Evolutionary conservation across 495 filamentous ascomycete species (phyloP).

Genomic region (Aspergillus bertholletiae): DNA sequence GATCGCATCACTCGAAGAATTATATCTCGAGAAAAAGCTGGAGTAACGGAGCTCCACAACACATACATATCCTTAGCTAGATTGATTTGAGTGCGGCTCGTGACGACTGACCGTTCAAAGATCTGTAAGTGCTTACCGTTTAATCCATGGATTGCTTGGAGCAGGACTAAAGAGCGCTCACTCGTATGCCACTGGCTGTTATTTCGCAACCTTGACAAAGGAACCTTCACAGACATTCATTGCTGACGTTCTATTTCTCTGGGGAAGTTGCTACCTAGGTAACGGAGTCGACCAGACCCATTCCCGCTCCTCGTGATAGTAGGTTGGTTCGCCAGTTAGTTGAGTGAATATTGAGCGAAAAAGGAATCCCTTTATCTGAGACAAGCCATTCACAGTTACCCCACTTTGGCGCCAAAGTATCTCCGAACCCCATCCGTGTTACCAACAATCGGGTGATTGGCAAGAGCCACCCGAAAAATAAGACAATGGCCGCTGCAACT

Average conservation of each 20-base stretch:
- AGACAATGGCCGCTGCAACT: conserved; percentile 24
- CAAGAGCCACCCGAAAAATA: conserved; percentile 10
- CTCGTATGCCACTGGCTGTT: not conserved
- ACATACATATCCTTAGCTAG: not conserved
- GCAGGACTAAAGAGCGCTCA: not conserved
- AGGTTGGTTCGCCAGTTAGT: not conserved
- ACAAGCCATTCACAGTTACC: conserved; percentile 20
- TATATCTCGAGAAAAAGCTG: not conserved
- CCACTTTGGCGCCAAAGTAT: conserved; percentile 15
- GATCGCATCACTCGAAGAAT: not conserved
- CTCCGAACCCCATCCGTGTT: conserved; percentile 14
- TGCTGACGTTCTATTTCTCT: not conserved
- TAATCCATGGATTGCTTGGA: not conserved
- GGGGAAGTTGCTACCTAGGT: not conserved
- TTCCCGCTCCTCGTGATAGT: not conserved
- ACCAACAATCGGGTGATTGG: conserved; percentile 15
- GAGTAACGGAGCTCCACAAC: not conserved
- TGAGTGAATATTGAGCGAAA: not conserved
- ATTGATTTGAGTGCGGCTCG: not conserved
- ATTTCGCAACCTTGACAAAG: no score
- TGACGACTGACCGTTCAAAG: not conserved
- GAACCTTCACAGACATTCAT: not conserved
- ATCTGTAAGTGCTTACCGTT: conserved; percentile 1
- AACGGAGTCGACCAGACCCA: not conserved
- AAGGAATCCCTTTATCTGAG: conserved; percentile 22